These are phyloP conservation scores for Amphichorda felina DNA, from an alignment of 2,329 filamentous ascomycete species.

Conservation along the genomic window DNA sequence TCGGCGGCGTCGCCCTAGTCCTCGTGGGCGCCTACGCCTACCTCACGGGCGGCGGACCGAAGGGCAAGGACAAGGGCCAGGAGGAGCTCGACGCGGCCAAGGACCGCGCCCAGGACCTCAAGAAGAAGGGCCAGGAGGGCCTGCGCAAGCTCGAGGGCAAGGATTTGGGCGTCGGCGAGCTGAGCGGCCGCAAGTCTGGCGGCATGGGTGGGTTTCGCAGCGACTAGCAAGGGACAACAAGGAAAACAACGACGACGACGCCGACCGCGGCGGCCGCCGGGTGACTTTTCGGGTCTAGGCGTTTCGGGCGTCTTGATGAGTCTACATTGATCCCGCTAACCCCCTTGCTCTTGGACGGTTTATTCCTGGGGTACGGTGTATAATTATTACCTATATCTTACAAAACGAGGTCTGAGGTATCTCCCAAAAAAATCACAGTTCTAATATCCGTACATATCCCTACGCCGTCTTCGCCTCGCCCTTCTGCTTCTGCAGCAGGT, in stretches of 20 bases:
- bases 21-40: constrained; percentile 14
- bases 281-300: too few species aligned
- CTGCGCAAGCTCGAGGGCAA: constrained; percentile 8
- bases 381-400: too few species aligned
- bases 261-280: too few species aligned
- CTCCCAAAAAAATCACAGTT: too few species aligned
- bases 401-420: too few species aligned
- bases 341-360: too few species aligned
- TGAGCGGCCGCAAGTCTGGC: constrained; percentile 18
- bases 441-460: too few species aligned
- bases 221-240: constrained; percentile 8
- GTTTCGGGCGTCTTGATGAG: too few species aligned
- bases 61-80: constrained; percentile 4
- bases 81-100: constrained; percentile 4
- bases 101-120: constrained; percentile 7
- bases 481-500: constrained; percentile 25
- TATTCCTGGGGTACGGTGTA: too few species aligned
- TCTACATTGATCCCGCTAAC: too few species aligned
- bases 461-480: not conserved
- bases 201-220: constrained; percentile 16
- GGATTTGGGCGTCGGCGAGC: constrained; percentile 12
- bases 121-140: constrained; percentile 7
- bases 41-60: constrained; percentile 10
- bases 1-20: constrained; percentile 10
- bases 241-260: too few species aligned